Evolutionary conservation across 2,329 filamentous ascomycete species (phyloP).

Genomic region (Neofusicoccum ribis): DNA sequence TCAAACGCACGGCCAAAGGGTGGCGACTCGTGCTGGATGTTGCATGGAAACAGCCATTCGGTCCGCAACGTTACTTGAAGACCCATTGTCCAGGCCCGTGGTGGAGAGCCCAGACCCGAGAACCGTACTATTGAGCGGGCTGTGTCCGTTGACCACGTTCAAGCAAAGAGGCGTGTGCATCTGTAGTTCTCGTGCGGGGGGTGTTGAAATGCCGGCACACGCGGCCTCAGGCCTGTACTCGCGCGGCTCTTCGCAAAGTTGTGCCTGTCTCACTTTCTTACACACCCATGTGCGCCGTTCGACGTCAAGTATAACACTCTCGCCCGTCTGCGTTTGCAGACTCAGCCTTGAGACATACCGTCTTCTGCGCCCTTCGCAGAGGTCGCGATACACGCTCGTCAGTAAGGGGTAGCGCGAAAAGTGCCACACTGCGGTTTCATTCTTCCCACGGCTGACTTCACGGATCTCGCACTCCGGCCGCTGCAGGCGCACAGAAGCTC

Average conservation of each 20-base stretch:
- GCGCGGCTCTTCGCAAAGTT: not conserved
- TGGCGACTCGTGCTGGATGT: conserved; percentile 2
- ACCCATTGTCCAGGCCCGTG: conserved; percentile 3
- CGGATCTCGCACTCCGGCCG: not conserved
- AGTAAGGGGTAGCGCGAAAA: not conserved
- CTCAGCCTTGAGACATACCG: not conserved
- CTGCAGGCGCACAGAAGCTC: not conserved
- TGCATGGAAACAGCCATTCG: not conserved
- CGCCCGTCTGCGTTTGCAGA: not conserved
- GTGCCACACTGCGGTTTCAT: not conserved
- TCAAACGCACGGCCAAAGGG: conserved; percentile 4
- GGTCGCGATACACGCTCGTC: not conserved
- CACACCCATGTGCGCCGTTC: not conserved
- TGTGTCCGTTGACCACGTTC: conserved; percentile 7
- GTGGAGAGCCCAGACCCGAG: not conserved
- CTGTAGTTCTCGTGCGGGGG: not conserved
- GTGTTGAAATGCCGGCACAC: not conserved
- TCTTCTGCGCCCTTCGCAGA: not conserved
- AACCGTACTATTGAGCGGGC: not conserved
- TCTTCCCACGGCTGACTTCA: not conserved
- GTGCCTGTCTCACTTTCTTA: not conserved
- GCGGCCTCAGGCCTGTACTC: not conserved
- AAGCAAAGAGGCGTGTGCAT: not conserved
- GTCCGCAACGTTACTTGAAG: not conserved
- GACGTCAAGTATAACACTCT: not conserved